Conservation (phyloP, 352 stramenopile species). For the Blastocystis sp. region DNA sequence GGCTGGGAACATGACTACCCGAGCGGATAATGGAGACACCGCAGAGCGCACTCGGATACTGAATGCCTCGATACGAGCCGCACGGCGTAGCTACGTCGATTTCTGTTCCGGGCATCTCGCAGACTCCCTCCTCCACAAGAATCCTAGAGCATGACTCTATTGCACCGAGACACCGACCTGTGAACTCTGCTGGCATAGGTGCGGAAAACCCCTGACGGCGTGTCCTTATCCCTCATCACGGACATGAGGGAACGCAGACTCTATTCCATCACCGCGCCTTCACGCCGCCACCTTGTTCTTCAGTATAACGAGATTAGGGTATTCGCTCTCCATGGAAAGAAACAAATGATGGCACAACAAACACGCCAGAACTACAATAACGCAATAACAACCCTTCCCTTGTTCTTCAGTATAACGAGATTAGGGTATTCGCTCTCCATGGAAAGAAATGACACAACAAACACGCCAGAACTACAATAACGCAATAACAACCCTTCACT, state of each 20-base stretch:
- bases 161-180: neutral
- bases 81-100: constrained; percentile 75
- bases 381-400: constrained; percentile 69
- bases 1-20: constrained; percentile 1
- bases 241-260: constrained; percentile 57
- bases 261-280: neutral
- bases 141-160: constrained; percentile 17
- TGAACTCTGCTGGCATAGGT: constrained; percentile 18
- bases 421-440: constrained; percentile 50
- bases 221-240: constrained; percentile 35
- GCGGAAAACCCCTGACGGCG: neutral
- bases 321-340: constrained; percentile 27
- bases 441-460: constrained; percentile 43
- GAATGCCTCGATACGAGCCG: constrained; percentile 73
- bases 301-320: constrained; percentile 42
- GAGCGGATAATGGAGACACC: constrained; percentile 77
- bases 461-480: constrained; percentile 64
- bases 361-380: constrained; percentile 64
- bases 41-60: constrained; percentile 53
- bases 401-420: constrained; percentile 58
- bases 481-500: constrained; percentile 72
- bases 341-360: constrained; percentile 45
- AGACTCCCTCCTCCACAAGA: constrained; percentile 74
- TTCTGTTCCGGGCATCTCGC: constrained; percentile 68
- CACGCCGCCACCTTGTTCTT: constrained; percentile 35